phyloP scores from a whole-genome alignment of 495 filamentous ascomycete species.

The Trichoderma orchidacearum region DNA sequence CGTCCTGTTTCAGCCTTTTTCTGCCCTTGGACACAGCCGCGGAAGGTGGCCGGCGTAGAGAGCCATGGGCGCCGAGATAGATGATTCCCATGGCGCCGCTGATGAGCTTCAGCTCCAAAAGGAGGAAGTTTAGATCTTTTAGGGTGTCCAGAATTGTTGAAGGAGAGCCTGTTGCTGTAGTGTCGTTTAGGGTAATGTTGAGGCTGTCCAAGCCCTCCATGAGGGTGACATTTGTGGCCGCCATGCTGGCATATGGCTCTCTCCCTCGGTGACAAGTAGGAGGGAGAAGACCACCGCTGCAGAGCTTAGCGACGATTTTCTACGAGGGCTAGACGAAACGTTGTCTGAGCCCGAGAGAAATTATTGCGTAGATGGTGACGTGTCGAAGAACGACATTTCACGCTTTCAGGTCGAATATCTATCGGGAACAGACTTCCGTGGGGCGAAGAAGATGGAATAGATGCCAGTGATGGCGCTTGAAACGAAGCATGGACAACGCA shows the following conservation, averaged over 20 bases:
- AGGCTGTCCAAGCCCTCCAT: constrained; percentile 1
- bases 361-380: background rate
- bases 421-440: too few species aligned
- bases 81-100: constrained; percentile 27
- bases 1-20: constrained; percentile 32
- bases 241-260: background rate
- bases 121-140: constrained; percentile 11
- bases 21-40: constrained; percentile 43
- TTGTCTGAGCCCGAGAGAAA: background rate
- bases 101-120: constrained; percentile 24
- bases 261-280: background rate
- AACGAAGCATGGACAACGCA: too few species aligned
- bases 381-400: background rate
- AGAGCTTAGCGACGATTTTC: background rate
- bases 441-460: too few species aligned
- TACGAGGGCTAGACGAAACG: background rate
- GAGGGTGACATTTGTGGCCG: background rate
- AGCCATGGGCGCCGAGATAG: constrained; percentile 29
- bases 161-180: background rate
- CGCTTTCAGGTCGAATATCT: background rate
- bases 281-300: too few species aligned
- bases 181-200: background rate
- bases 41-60: constrained; percentile 62
- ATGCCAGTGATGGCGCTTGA: too few species aligned
- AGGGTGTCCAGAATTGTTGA: background rate